A percentile compares a stretch with the other conserved stretches of the same genome.
These are phyloP conservation scores for Parastagonospora nodorum DNA, from an alignment of 2,329 filamentous ascomycete genomes.

Conservation along the genomic window DNA sequence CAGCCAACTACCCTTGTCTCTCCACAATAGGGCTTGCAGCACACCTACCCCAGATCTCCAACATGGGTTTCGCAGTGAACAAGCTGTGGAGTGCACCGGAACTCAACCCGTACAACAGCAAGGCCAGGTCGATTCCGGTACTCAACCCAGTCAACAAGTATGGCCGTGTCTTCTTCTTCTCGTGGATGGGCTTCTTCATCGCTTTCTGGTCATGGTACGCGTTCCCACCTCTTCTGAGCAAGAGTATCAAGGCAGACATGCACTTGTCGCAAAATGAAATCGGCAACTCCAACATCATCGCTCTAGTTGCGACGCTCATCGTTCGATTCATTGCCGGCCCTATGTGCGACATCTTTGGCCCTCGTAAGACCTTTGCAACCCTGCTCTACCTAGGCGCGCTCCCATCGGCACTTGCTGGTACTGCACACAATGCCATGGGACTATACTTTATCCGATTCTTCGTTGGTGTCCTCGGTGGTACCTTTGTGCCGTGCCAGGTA, in stretches of 20 bases:
- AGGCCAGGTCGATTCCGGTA: conserved; percentile 78
- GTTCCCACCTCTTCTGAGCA: conserved; percentile 72
- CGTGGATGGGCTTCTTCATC: conserved; percentile 83
- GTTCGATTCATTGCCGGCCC: conserved; percentile 80
- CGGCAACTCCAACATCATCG: conserved; percentile 89
- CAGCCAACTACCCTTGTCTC: conserved; percentile 10
- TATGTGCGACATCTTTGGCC: conserved; percentile 83
- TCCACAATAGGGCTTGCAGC: conserved; percentile 3
- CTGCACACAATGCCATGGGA: conserved; percentile 69
- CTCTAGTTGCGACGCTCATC: conserved; percentile 65
- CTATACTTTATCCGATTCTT: conserved; percentile 80
- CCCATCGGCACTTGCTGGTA: conserved; percentile 80
- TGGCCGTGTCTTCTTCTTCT: conserved; percentile 88
- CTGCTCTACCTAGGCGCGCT: conserved; percentile 78
- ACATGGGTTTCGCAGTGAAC: conserved; percentile 42
- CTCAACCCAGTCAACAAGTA: conserved; percentile 80
- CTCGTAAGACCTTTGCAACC: conserved; percentile 78
- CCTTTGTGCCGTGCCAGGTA: conserved; percentile 86
- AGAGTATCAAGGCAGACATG: conserved; percentile 79
- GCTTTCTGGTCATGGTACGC: conserved; percentile 91
- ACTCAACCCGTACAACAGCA: conserved; percentile 82
- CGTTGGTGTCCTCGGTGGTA: conserved; percentile 76
- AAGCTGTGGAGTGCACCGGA: conserved; percentile 61
- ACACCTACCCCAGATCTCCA: conserved; percentile 13
- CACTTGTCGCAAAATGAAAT: conserved; percentile 72